Base-by-base conservation (phyloP, 75 land plant species). In the Sequoiadendron giganteum region DNA sequence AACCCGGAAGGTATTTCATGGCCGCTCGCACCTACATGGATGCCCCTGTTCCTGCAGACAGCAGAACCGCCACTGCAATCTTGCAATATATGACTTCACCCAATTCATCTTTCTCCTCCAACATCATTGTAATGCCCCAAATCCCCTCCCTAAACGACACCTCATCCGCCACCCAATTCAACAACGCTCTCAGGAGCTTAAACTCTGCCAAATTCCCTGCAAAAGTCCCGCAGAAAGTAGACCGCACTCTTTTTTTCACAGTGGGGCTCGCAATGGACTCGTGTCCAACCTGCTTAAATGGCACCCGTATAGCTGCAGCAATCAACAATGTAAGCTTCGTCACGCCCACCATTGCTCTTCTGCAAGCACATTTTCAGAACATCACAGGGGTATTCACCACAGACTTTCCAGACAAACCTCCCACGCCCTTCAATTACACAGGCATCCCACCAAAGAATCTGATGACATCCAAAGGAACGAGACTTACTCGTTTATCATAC, bases 241-340 rank as follows among this genome's bases (percentile, higher is more conserved):
- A 93, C 48, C 79, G 93, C 6, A 38, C 86, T 43, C 86, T 93
- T 21, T 87, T 91, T 61, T 91, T 88, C 93, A 89, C 94, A 7
- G 65, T 93, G 48, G 93, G 93, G 16, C 45, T 91, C 18, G 93
- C 91, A 16, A 15, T 73, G 75, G 88, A 90, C 42, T 86, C 88
- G 0, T 93, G 94, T 85, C 36, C 90, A 1, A 73, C 89, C 16
- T 90, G 93, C 32, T 3, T 49, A 5, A 86, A 89, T 61, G 88
- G 89, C 8, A 85, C 85, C 55, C 80, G 85, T 28, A 70, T 89
- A 5, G 68, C 88, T 6, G 94, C 90, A 16, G 86, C 91, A 5
- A 45, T 93, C 30, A 93, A 93, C 94, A 93, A 93, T 88, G 89
- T 93, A 54, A 83, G 89, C 56, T 93, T 93, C 75, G 89, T 88